Evolutionary conservation across 768 basidiomycete species (phyloP).

Genomic region (Tulasnella sp.): DNA sequence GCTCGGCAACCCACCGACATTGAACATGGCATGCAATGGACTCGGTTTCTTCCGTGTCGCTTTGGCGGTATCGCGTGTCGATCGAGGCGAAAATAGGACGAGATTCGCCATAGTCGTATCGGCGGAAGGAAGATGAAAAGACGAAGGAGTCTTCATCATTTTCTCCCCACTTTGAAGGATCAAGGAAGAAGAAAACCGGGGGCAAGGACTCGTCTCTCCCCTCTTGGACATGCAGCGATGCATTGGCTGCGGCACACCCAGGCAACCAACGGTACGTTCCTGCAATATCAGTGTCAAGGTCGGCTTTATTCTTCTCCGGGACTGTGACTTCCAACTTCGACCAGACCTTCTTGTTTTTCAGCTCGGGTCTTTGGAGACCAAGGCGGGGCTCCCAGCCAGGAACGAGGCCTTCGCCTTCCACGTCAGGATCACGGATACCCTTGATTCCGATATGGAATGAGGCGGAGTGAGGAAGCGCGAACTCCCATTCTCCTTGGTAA

Average conservation of each 20-base stretch:
- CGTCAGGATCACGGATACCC: constrained; percentile 45
- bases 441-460: constrained; percentile 58
- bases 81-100: constrained; percentile 73
- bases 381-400: constrained; percentile 83
- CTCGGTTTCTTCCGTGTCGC: constrained; percentile 41
- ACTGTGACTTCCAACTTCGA: constrained; percentile 63
- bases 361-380: constrained; percentile 62
- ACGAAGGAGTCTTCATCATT: constrained; percentile 75
- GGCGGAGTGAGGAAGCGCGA: constrained; percentile 63
- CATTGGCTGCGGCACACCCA: constrained; percentile 85
- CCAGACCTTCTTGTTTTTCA: constrained; percentile 63
- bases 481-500: constrained; percentile 72
- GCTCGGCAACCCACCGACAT: constrained; percentile 57
- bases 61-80: constrained; percentile 72
- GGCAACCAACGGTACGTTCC: constrained; percentile 75
- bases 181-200: constrained; percentile 67
- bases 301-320: constrained; percentile 41
- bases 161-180: constrained; percentile 75
- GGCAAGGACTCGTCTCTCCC: constrained; percentile 44
- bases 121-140: constrained; percentile 71
- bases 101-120: constrained; percentile 76
- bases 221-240: constrained; percentile 68
- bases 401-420: constrained; percentile 46
- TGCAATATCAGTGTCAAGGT: constrained; percentile 74
- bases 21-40: constrained; percentile 57